Evolutionary conservation across 2,329 filamentous ascomycete species (phyloP), one percentile per base, ranked within the genome.

Genomic region (Aureobasidium sp.): DNA sequence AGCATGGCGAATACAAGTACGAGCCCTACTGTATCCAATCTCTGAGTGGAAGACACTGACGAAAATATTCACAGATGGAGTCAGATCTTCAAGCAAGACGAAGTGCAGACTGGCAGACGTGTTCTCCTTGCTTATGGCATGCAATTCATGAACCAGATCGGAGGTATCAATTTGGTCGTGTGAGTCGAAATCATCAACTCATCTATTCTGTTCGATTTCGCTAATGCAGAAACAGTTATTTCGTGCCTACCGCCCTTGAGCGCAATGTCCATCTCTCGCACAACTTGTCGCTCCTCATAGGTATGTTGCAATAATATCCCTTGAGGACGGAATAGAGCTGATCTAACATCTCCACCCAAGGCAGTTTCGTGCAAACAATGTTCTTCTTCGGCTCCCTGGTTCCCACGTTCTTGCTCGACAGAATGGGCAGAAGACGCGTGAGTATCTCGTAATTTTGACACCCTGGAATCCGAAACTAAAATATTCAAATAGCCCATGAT

Each of bases 371-470:
- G 31, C 31, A 34, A 34, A 34, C 31, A 37, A 75, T 75, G 71
- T 77, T 75, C 67, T 70, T 75, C 62, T 67, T 79, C n/a, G 77
- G 77, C 8, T 75, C 72, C 1, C 70, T 79, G 36, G 69, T 78
- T 17, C 78, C 80, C 2, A 78, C 78, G 1, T 76, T 82, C 65
- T 74, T 75, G 67, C 71, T 78, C 31, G 78, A 79, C 64, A 71
- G 70, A 27, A 71, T 79, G 42, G 78, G 71, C 9, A 65, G 72
- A 15, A 65, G 71, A 22, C 64, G 65, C 7, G 45, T 59, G n/a
- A 49, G 56, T 59, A n/a, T n/a, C n/a, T n/a, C n/a, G n/a, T n/a
- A n/a, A n/a, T n/a, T n/a, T n/a, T n/a, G n/a, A n/a, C n/a, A n/a
- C n/a, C n/a, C n/a, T n/a, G n/a, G n/a, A n/a, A n/a, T n/a, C n/a